Base-by-base conservation (phyloP, 495 filamentous ascomycete species). In the Aspergillus panamensis region DNA sequence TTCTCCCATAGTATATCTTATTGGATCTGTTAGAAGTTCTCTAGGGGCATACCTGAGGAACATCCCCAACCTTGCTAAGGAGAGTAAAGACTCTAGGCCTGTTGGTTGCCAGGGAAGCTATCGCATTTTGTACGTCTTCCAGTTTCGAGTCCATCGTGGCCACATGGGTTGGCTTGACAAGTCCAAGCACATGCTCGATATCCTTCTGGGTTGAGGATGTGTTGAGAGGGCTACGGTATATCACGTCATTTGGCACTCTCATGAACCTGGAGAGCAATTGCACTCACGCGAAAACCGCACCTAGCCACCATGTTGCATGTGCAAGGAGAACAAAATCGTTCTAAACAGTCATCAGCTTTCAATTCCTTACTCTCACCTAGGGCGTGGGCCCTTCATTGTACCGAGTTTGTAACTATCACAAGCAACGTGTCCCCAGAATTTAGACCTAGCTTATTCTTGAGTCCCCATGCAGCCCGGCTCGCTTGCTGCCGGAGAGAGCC, bases 291-390 rank as follows among this genome's bases (percentile, higher is more conserved):
- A 53, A 53, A 13, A 53, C 37, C 8, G 51, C 51, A 3, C 51
- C 51, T 6, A 40, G 20, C 51, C 51, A 53, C 51, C 51, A 53
- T 13, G 51, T 53, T n/a, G 51, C 35, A 43, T 53, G 51, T 10
- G 51, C 51, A 40, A 53, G 51, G 14, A 40, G 35, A 43, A 53
- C 51, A 53, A 53, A 53, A 19, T 39, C 51, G 16, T 53, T 53
- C 51, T 53, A 53, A 9, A 10, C 29, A 12, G 17, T 20, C 16
- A 51, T 33, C 31, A 51, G 48, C 35, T 13, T 45, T 10, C n/a
- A 20, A 17, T 45, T 20, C 19, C 2, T 16, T n/a, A 21, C n/a
- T 19, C 2, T 4, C 7, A 20, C 35, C 8, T 39, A n/a, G 8
- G 14, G 10, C 0, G 35, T 10, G 8, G 3, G 10, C 6, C 35